A percentile compares a stretch with the other conserved stretches of the same genome.
Evolutionary conservation across 106 monocot species (phyloP).

Genomic region (Iris macrosiphon): DNA sequence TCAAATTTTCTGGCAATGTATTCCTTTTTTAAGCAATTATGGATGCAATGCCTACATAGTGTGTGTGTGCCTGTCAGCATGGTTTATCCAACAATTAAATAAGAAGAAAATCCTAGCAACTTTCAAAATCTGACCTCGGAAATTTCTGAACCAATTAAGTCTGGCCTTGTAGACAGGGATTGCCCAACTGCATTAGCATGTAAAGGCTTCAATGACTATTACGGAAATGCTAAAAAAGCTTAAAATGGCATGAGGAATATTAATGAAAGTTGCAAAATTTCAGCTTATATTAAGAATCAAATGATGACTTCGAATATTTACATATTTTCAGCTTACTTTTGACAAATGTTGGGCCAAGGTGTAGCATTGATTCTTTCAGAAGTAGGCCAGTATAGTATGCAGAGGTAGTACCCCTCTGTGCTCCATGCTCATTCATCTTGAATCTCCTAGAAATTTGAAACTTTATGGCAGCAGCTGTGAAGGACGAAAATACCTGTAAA

Average conservation of each 20-base stretch:
- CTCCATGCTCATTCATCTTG: constrained; percentile 18
- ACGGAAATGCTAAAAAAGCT: constrained; percentile 8
- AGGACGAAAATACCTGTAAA: constrained; percentile 58
- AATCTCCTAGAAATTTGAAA: constrained; percentile 34
- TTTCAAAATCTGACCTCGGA: constrained; percentile 46
- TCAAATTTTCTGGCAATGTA: no score
- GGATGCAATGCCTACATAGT: neutral
- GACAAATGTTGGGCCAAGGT: constrained; percentile 90
- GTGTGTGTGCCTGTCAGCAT: neutral
- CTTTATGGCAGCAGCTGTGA: constrained; percentile 53
- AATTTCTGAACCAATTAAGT: constrained; percentile 85
- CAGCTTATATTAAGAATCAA: neutral
- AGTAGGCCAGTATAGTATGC: constrained; percentile 56
- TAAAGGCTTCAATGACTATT: constrained; percentile 3
- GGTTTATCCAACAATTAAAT: neutral
- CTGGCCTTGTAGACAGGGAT: constrained; percentile 92
- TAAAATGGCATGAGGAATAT: neutral
- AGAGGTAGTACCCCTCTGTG: constrained; percentile 2
- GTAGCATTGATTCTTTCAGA: constrained; percentile 69
- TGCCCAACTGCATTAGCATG: constrained; percentile 78
- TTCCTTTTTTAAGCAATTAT: no score
- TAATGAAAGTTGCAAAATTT: neutral
- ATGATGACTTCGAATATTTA: neutral
- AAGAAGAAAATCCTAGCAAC: neutral
- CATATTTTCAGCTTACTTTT: constrained; percentile 49